Percentiles rank a stretch among this genome's conserved stretches.
Conservation (phyloP, 768 basidiomycete species). For the Trametes elegans region DNA sequence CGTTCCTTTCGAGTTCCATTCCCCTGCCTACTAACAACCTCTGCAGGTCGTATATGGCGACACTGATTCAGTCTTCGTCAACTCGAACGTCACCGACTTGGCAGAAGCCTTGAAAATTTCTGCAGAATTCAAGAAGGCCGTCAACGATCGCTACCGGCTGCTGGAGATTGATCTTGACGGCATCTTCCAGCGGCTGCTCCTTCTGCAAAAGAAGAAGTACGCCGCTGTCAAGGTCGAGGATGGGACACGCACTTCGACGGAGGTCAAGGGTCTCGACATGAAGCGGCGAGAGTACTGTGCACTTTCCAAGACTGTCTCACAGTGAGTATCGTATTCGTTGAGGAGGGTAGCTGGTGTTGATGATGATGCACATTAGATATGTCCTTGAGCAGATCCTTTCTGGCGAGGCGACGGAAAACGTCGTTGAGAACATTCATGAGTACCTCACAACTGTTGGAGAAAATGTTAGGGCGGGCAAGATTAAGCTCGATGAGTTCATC, state of each 20-base stretch:
- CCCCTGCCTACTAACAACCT: background rate
- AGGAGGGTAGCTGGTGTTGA: constrained; percentile 88
- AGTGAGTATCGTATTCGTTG: constrained; percentile 55
- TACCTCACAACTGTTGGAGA: constrained; percentile 77
- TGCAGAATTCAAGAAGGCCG: constrained; percentile 88
- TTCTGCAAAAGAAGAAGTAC: constrained; percentile 99
- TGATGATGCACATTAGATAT: constrained; percentile 59
- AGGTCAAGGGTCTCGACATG: constrained; percentile 98
- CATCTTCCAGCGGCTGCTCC: constrained; percentile 86
- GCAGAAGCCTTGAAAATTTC: constrained; percentile 91
- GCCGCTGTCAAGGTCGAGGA: constrained; percentile 95
- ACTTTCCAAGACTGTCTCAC: constrained; percentile 89
- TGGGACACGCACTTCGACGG: constrained; percentile 69
- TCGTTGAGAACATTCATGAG: constrained; percentile 90
- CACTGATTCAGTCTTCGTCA: constrained; percentile 98
- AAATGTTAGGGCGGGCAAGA: constrained; percentile 71
- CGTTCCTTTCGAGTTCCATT: constrained; percentile 27
- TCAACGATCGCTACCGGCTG: constrained; percentile 93
- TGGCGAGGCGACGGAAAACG: constrained; percentile 85
- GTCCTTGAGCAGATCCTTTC: constrained; percentile 89
- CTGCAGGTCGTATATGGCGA: constrained; percentile 95
- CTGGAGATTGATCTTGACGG: constrained; percentile 97
- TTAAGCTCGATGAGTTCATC: constrained; percentile 91
- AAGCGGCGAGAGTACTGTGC: constrained; percentile 94
- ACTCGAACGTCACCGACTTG: constrained; percentile 88